phyloP scores from a whole-genome alignment of 163 green algal species.

The Scenedesmus sp. region DNA sequence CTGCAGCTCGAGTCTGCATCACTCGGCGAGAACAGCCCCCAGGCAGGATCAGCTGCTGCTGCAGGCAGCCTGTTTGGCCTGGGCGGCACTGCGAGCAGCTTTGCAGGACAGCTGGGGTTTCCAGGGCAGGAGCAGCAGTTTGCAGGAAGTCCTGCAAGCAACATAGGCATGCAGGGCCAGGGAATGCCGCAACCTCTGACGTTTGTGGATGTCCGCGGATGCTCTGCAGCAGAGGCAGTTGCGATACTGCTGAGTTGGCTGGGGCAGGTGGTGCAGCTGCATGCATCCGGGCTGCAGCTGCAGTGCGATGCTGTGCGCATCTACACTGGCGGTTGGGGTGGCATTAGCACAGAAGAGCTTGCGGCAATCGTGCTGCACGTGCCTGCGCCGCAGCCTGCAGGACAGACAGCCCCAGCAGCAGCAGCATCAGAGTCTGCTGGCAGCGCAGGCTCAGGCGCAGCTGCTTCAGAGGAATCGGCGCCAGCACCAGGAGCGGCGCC shows the following conservation, averaged over 20 bases:
- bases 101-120: neutral
- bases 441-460: neutral
- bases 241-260: constrained; percentile 43
- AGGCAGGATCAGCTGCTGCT: neutral
- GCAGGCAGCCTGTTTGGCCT: neutral
- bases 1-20: constrained; percentile 31
- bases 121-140: neutral
- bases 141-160: constrained; percentile 9
- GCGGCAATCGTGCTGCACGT: neutral
- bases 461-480: neutral
- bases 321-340: neutral
- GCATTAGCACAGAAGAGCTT: neutral
- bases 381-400: neutral
- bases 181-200: constrained; percentile 5
- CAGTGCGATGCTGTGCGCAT: neutral
- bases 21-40: neutral
- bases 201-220: constrained; percentile 34
- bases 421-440: neutral
- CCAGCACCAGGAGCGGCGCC: neutral
- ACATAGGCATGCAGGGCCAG: neutral
- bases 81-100: neutral
- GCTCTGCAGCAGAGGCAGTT: constrained; percentile 29
- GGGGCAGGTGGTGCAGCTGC: constrained; percentile 28
- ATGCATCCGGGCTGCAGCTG: neutral
- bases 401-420: constrained; percentile 9